Evolutionary conservation across 768 basidiomycete genomes (phyloP).

Genomic region (Panus rudis): DNA sequence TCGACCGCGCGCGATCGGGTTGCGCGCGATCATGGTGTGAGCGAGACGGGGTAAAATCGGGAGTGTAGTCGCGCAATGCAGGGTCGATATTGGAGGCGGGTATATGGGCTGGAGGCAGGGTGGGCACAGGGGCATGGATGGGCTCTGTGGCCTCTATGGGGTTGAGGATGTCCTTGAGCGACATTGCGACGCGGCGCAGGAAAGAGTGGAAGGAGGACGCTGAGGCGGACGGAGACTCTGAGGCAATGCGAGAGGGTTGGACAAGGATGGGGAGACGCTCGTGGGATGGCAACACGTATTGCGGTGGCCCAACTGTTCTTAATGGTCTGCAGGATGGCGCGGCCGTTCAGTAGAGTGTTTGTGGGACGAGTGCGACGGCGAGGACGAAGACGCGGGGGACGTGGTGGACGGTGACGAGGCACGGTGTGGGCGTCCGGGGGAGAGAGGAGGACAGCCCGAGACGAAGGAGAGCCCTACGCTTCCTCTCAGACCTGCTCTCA

Average conservation of each 20-base stretch:
- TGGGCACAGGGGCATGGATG: conserved; percentile 24
- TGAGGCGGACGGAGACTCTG: conserved; percentile 8
- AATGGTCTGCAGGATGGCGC: neutral
- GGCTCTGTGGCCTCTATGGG: conserved; percentile 43
- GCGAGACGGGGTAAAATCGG: conserved; percentile 12
- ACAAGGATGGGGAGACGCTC: conserved; percentile 10
- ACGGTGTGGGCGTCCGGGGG: conserved; percentile 1
- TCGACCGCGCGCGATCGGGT: conserved; percentile 16
- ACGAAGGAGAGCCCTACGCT: conserved; percentile 7
- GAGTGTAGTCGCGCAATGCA: conserved; percentile 20
- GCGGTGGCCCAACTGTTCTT: neutral
- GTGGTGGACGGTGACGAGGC: neutral
- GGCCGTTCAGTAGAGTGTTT: too few relatives aligned
- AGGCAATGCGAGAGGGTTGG: conserved; percentile 5
- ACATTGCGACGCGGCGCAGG: conserved; percentile 40
- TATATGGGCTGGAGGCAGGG: conserved; percentile 26
- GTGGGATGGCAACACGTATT: conserved; percentile 4
- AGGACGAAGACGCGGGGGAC: conserved; percentile 3
- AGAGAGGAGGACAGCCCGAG: conserved; percentile 10
- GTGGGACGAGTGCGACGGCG: conserved; percentile 1
- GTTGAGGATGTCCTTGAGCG: conserved; percentile 74
- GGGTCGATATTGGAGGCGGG: conserved; percentile 17
- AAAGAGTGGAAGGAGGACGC: conserved; percentile 1
- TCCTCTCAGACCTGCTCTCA: conserved; percentile 12
- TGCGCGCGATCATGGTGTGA: conserved; percentile 9